Evolutionary conservation across 2,329 filamentous ascomycete genomes (phyloP).

Genomic region (Hymenoscyphus repandus): DNA sequence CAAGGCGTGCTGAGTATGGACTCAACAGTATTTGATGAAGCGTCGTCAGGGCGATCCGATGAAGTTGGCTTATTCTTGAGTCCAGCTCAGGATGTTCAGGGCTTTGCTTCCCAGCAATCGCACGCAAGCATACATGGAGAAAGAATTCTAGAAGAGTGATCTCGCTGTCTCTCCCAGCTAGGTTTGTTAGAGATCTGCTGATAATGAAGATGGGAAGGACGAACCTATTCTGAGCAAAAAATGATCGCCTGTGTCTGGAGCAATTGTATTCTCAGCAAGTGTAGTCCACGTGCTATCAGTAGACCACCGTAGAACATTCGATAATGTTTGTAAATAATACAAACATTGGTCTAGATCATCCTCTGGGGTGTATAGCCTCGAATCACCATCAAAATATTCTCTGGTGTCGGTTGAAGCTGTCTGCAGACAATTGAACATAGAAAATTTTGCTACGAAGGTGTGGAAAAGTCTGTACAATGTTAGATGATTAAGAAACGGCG

Average conservation of each 20-base stretch:
- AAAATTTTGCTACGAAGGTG: slow-evolving; percentile 54
- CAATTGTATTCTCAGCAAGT: slow-evolving; percentile 57
- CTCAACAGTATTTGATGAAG: slow-evolving; percentile 65
- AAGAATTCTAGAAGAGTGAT: slow-evolving; percentile 64
- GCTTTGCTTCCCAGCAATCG: slow-evolving; percentile 44
- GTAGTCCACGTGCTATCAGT: slow-evolving; percentile 66
- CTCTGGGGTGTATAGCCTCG: slow-evolving; percentile 41
- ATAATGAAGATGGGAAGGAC: slow-evolving; percentile 28
- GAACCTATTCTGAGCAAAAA: slow-evolving; percentile 46
- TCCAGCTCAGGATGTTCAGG: slow-evolving; percentile 35
- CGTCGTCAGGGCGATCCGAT: slow-evolving; percentile 64
- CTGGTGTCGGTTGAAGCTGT: slow-evolving; percentile 18
- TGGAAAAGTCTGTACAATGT: slow-evolving; percentile 48
- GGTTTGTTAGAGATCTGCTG: slow-evolving; percentile 13
- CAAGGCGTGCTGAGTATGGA: slow-evolving; percentile 54
- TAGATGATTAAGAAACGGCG: slow-evolving; percentile 11
- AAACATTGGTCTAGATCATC: slow-evolving; percentile 72
- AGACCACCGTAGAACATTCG: slow-evolving; percentile 64
- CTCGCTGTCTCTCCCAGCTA: slow-evolving; percentile 50
- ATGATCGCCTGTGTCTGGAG: slow-evolving; percentile 41
- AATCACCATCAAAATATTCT: slow-evolving; percentile 18
- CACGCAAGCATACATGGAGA: slow-evolving; percentile 58
- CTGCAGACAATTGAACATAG: slow-evolving; percentile 48
- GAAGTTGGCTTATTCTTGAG: slow-evolving; percentile 58
- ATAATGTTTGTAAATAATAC: slow-evolving; percentile 72